Conservation (phyloP, 805 yeast genomes). For the Clavispora carvajalis region DNA sequence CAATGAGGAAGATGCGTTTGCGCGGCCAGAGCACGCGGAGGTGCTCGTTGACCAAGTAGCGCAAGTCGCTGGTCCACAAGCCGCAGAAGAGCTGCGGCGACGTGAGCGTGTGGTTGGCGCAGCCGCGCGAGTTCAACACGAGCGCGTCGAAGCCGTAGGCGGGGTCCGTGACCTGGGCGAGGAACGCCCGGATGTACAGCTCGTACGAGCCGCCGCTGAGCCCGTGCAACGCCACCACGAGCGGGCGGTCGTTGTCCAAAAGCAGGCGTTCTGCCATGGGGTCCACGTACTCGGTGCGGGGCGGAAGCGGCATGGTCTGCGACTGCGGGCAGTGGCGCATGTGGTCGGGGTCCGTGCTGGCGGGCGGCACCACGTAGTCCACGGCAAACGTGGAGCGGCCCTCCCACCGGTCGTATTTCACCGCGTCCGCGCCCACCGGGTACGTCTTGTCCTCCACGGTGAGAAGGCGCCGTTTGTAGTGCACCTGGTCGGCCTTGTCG, state of each 20-base stretch:
- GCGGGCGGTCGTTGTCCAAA: slow-evolving; percentile 41
- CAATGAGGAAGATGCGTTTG: slow-evolving; percentile 60
- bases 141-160: slow-evolving; percentile 47
- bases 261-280: slow-evolving; percentile 36
- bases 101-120: slow-evolving; percentile 68
- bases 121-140: slow-evolving; percentile 68
- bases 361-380: slow-evolving; percentile 41
- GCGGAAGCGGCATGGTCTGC: slow-evolving; percentile 55
- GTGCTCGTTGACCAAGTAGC: slow-evolving; percentile 50
- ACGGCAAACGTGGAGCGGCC: slow-evolving; percentile 44
- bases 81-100: slow-evolving; percentile 66
- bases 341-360: slow-evolving; percentile 16
- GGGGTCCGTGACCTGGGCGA: slow-evolving; percentile 37
- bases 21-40: slow-evolving; percentile 50
- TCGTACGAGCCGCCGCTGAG: slow-evolving; percentile 79
- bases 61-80: slow-evolving; percentile 62
- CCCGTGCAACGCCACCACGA: slow-evolving; percentile 64
- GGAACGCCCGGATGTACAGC: slow-evolving; percentile 57
- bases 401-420: slow-evolving; percentile 36
- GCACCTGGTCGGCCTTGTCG: slow-evolving; percentile 35
- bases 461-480: slow-evolving; percentile 42
- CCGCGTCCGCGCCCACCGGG: slow-evolving; percentile 20
- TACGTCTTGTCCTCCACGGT: slow-evolving; percentile 24
- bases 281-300: slow-evolving; percentile 59
- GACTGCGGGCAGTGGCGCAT: slow-evolving; percentile 35